Base-by-base conservation (phyloP, 2,329 filamentous ascomycete species). In the Fusarium begoniae region DNA sequence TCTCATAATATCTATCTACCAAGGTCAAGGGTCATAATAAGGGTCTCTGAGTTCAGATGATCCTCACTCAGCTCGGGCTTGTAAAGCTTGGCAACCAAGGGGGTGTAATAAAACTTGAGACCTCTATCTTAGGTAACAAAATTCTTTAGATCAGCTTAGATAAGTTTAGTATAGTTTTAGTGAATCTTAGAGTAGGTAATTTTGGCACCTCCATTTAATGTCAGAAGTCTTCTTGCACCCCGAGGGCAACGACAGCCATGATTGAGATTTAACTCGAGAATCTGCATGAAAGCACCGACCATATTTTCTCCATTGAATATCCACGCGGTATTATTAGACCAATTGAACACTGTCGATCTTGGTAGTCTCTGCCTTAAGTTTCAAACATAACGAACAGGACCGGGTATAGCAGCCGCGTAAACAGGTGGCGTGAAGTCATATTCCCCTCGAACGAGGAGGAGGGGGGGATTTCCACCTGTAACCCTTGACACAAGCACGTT, bases 381-480 rank as follows among this genome's bases (percentile, higher is more conserved):
- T 67, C 59, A 68, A 76, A 69, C 64, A 69, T 56, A 66, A 55
- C 51, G 44, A 26, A 54, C 50, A 69, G 63, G 72, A 70, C 61
- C 54, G 24, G 54, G 50, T 70, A 65, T 63, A 73, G 40, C 45
- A 54, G 55, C 66, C 60, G 30, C 58, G 65, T 53, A 73, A 70
- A 68, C 48, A 38, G 24, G 66, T 55, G 73, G 70, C 67, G 60
- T 74, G 67, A 65, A 67, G 67, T 66, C 26, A 53, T 55, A 35
- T 51, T 37, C 37, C 47, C 54, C 43, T 38, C n/a, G 20, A 40
- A 48, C 50, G 60, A 72, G 51, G 57, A 28, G 51, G 51, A 63
- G 55, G 43, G 24, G 24, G 22, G 43, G 53, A 77, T 61, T 65
- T 60, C 32, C 37, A 72, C 59, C 63, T 70, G 69, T 69, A 58